A percentile compares a stretch with the other conserved stretches of the same genome.
These are phyloP conservation scores for Aspergillus fumigatus DNA, from an alignment of 2,329 filamentous ascomycete species.

Conservation along the genomic window DNA sequence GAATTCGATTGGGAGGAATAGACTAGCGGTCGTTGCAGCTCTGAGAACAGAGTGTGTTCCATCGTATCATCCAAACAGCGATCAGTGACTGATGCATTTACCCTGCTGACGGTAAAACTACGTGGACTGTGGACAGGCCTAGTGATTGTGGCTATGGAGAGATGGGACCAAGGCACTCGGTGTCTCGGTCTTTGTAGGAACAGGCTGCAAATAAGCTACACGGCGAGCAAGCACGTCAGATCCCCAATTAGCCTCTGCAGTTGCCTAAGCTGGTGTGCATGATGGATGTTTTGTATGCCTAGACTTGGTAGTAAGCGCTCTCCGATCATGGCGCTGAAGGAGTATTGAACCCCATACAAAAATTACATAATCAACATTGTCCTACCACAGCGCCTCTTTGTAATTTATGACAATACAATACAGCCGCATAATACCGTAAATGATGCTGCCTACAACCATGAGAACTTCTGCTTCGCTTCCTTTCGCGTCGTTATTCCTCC, in stretches of 20 bases:
- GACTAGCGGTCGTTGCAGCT: background rate
- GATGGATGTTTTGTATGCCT: no score
- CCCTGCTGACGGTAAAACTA: background rate
- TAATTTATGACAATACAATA: background rate
- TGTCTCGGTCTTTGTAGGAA: no score
- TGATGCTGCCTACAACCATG: background rate
- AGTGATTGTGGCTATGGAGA: background rate
- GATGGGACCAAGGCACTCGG: background rate
- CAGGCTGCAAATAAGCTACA: no score
- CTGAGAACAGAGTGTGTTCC: no score
- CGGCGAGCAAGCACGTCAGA: no score
- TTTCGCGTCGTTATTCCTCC: background rate
- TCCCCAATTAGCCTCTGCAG: no score
- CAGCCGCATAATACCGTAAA: background rate
- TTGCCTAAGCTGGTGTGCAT: no score
- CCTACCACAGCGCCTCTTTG: background rate
- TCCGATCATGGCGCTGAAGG: no score
- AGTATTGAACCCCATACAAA: background rate
- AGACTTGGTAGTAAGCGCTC: no score
- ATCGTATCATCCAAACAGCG: no score
- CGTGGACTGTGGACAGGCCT: background rate
- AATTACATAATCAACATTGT: background rate
- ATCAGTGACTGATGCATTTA: background rate
- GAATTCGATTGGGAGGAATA: constrained; percentile 5
- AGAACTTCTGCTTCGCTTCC: background rate